A percentile compares a stretch with the other conserved stretches of the same genome.
phyloP scores from a whole-genome alignment of 176 grass and related monocot genomes.

The Oryza rufipogon region DNA sequence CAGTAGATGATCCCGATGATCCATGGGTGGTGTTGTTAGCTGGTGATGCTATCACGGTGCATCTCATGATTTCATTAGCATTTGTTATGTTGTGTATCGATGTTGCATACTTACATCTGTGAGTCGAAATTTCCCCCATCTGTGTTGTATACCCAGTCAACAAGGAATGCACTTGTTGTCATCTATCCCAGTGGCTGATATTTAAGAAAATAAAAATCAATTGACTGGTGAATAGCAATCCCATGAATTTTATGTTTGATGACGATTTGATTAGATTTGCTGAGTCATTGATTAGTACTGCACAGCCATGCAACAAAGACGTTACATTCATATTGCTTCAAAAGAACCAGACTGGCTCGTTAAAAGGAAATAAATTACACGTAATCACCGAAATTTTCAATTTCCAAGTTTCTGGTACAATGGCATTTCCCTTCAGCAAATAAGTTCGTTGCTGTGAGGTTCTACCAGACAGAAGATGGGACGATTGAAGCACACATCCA shows the following conservation, averaged over 20 bases:
- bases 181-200: too few relatives aligned
- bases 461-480: background rate
- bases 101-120: background rate
- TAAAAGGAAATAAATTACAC: background rate
- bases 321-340: background rate
- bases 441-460: background rate
- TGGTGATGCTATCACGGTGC: background rate
- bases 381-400: background rate
- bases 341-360: background rate
- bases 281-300: too few relatives aligned
- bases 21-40: background rate
- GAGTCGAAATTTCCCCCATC: too few relatives aligned
- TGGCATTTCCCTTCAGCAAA: background rate
- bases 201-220: too few relatives aligned
- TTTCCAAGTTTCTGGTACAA: background rate
- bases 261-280: too few relatives aligned
- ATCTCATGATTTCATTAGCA: background rate
- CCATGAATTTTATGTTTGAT: too few relatives aligned
- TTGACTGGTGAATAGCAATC: too few relatives aligned
- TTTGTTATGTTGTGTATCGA: background rate
- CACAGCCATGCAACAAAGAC: too few relatives aligned
- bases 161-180: too few relatives aligned
- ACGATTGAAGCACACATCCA: background rate
- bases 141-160: too few relatives aligned
- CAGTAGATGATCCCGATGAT: too few relatives aligned